Conservation (phyloP, 2,329 filamentous ascomycete species). For the Elsinoe arachidis region DNA sequence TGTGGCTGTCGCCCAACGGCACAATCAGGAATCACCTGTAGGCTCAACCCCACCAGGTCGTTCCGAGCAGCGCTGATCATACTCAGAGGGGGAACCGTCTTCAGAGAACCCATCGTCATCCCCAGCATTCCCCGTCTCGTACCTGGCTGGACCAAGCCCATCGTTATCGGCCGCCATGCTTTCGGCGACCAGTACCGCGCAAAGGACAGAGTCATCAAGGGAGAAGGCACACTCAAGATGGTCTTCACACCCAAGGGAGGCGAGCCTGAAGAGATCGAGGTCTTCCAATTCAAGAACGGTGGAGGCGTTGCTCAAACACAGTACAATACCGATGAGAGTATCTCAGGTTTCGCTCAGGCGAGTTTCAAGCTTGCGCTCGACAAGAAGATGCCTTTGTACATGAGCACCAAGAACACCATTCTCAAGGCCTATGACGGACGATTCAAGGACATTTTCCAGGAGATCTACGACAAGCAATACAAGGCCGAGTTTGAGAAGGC, state of each 20-base stretch:
- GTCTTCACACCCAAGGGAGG: conserved; percentile 81
- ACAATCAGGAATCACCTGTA: conserved; percentile 61
- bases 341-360: conserved; percentile 87
- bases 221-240: conserved; percentile 84
- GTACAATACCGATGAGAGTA: conserved; percentile 98
- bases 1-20: conserved; percentile 98
- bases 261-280: conserved; percentile 75
- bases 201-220: conserved; percentile 77
- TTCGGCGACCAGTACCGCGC: conserved; percentile 98
- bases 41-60: not conserved
- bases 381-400: conserved; percentile 89
- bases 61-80: conserved; percentile 19
- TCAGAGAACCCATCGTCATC: conserved; percentile 98
- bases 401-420: conserved; percentile 99
- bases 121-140: conserved; percentile 85
- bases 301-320: conserved; percentile 88
- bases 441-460: conserved; percentile 99
- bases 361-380: conserved; percentile 90
- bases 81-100: conserved; percentile 76
- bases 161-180: conserved; percentile 96
- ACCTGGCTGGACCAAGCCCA: conserved; percentile 96
- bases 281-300: conserved; percentile 68
- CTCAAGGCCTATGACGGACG: conserved; percentile 97
- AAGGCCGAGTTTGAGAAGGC: conserved; percentile 81
- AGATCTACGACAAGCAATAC: conserved; percentile 83